Base-by-base conservation (phyloP, 108 stramenopile genomes). In the Nitzschia sp. region DNA sequence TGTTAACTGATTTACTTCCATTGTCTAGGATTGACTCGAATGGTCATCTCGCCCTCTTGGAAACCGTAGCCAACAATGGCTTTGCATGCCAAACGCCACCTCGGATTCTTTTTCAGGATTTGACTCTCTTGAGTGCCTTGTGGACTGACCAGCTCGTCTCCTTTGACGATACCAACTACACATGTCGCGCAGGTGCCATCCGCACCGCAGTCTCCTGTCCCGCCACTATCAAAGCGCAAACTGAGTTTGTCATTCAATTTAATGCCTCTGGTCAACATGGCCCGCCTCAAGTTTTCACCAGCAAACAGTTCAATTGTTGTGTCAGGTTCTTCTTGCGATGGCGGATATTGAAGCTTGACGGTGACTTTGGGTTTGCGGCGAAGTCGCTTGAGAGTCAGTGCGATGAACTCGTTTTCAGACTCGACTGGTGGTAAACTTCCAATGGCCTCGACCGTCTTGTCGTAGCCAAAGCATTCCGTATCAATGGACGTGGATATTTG, bases 221-320 rank as follows among this genome's bases (percentile, higher is more conserved):
- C 86, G 6, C 83, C 79, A 54, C 42, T 68, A 54, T 88, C 87
- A 66, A 84, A 88, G 27, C 83, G 75, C 29, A 34, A 34, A 30
- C 73, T 59, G 46, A 91, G 66, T 2, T 76, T 74, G 71, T 95
- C 94, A 69, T 95, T 90, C 9, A 95, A 71, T 59, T 87, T 86
- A 30, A 95, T 78, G 1, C 94, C 89, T 8, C 87, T 68, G 18
- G 76, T 80, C 26, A 91, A 75, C 86, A 95, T 80, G 21, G 88
- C 89, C 54, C 86, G 80, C 21, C 88, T 66, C 57, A 95, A 64
- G 71, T 92, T 95, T 63, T 95, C 94, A 21, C 94, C 94, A 25
- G 88, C 84, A 66, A 92, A 91, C 9, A 95, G 71, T 68, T 91
- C 86, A 35, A 95, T 63, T 0, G 49, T 71, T 9, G 59, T 71